phyloP scores from a whole-genome alignment of 257 asterid species.

The Jasminum sambac region DNA sequence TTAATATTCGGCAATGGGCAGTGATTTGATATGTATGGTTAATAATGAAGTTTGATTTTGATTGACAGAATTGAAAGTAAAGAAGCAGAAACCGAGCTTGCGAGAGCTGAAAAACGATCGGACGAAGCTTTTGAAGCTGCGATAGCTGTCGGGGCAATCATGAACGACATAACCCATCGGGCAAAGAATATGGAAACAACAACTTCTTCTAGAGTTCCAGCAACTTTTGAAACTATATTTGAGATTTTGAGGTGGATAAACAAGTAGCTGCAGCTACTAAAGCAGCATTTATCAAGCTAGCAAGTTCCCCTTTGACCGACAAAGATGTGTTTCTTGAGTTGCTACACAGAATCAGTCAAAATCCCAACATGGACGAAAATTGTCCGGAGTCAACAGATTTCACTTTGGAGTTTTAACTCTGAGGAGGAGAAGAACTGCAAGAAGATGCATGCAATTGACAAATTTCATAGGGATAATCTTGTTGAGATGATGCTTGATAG shows the following conservation, averaged over 20 bases:
- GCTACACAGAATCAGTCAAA: constrained; percentile 71
- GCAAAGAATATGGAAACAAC: constrained; percentile 59
- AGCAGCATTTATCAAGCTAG: constrained; percentile 77
- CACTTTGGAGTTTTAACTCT: constrained; percentile 52
- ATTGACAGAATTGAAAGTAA: constrained; percentile 66
- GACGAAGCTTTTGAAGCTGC: constrained; percentile 87
- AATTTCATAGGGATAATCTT: constrained; percentile 41
- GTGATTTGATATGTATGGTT: too few species aligned
- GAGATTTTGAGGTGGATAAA: constrained; percentile 92
- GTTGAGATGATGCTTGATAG: constrained; percentile 80
- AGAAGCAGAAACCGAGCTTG: constrained; percentile 67
- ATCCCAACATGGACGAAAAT: constrained; percentile 64
- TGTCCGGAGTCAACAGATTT: constrained; percentile 32
- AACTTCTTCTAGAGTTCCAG: constrained; percentile 51
- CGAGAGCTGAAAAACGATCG: constrained; percentile 60
- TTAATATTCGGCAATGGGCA: too few species aligned
- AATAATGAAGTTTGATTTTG: too few species aligned
- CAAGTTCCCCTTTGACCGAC: constrained; percentile 58
- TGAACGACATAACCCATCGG: constrained; percentile 59
- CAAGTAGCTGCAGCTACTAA: constrained; percentile 90
- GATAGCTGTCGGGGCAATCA: constrained; percentile 64
- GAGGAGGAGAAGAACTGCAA: constrained; percentile 24
- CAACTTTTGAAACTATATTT: constrained; percentile 80
- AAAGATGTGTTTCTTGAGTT: constrained; percentile 78
- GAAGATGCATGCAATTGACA: constrained; percentile 36